These are phyloP conservation scores for Chalciporus piperatus DNA, from an alignment of 768 basidiomycete genomes.

Conservation along the genomic window DNA sequence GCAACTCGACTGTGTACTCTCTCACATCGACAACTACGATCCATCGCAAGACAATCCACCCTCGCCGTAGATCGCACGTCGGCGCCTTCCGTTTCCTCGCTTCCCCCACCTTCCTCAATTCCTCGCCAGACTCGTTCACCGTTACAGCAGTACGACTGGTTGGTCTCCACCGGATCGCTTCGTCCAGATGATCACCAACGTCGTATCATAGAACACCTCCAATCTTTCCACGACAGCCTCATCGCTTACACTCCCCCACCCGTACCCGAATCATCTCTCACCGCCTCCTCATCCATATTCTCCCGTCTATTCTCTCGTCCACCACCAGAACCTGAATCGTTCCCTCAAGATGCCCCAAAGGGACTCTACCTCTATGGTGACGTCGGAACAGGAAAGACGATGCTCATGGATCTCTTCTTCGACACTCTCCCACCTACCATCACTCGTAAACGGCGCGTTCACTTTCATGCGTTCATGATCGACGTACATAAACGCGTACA, in stretches of 20 bases:
- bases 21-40: not conserved
- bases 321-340: slow-evolving; percentile 21
- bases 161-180: slow-evolving; percentile 53
- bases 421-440: slow-evolving; percentile 69
- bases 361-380: slow-evolving; percentile 95
- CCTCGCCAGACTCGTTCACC: slow-evolving; percentile 13
- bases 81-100: not conserved
- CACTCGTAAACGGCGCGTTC: slow-evolving; percentile 79
- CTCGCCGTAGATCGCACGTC: not conserved
- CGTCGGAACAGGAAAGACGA: slow-evolving; percentile 96
- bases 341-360: slow-evolving; percentile 62
- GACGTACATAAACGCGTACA: slow-evolving; percentile 95
- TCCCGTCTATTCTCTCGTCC: slow-evolving; percentile 30
- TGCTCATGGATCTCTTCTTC: slow-evolving; percentile 99
- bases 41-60: slow-evolving; percentile 14
- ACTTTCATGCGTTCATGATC: slow-evolving; percentile 99
- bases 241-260: slow-evolving; percentile 66
- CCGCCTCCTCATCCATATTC: slow-evolving; percentile 21
- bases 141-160: slow-evolving; percentile 42
- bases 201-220: slow-evolving; percentile 77
- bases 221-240: slow-evolving; percentile 74
- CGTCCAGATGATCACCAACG: slow-evolving; percentile 82
- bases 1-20: slow-evolving; percentile 1
- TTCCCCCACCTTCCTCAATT: not conserved
- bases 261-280: slow-evolving; percentile 42